Evolutionary conservation across 805 yeast species (phyloP), one percentile per base, ranked within the genome.

Genomic region (Myxozyma kluyveri): DNA sequence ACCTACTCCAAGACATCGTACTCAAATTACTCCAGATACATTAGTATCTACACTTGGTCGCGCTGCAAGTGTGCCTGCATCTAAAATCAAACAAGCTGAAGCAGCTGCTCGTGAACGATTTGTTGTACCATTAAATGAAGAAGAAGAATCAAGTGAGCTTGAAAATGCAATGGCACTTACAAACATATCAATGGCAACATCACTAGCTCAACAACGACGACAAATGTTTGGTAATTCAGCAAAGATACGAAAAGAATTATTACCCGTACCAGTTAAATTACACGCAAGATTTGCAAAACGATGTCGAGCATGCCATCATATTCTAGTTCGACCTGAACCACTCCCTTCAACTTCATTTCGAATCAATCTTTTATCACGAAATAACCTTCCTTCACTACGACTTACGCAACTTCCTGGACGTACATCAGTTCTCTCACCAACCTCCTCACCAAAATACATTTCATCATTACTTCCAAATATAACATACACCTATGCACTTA

Each of bases 271-370:
- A 2, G 57, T 54, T 2, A 57, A 50, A 4, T 59, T 70, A 19
- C 58, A 67, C 5, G 61, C 68, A 3, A 63, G 67, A 37, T 52
- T 51, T 18, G 35, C 63, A 5, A 63, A 62, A 42, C 44, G 56
- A 22, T 70, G 74, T 55, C 54, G 58, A 17, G 67, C 62, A 5
- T 70, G 74, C 49, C 59, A 66, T 14, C 57, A 59, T n/a, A 40
- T 60, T n/a, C 61, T 69, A 17, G 63, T 63, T 3, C 58, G 63
- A n/a, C 74, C 73, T 0, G 69, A 62, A 7, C 12, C 52, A 17
- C 23, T 48, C 9, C 44, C 54, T 35, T 39, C 49, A 12, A 47
- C 60, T 3, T 36, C 54, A 14, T 49, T 52, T 33, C 27, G 54
- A 17, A 54, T 56, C 26, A 54, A 45, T 17, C 50, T 49, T 17